These are phyloP conservation scores for Penicillium sp. DNA, from an alignment of 2,329 filamentous ascomycete genomes.

Conservation along the genomic window DNA sequence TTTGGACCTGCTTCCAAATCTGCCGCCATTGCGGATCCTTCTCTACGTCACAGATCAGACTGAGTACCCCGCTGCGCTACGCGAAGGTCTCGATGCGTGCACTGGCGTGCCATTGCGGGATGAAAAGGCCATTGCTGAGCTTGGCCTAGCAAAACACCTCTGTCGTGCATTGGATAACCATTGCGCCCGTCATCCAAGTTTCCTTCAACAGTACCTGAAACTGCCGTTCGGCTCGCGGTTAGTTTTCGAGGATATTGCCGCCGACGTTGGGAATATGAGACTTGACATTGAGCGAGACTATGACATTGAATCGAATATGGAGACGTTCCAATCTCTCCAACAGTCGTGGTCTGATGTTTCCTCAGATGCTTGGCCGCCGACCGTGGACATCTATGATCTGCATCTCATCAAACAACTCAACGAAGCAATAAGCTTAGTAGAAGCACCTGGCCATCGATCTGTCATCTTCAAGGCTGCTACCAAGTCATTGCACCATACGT, in stretches of 20 bases:
- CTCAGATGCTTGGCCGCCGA: constrained; percentile 8
- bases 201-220: constrained; percentile 8
- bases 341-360: constrained; percentile 11
- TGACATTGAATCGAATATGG: constrained; percentile 7
- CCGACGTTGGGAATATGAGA: constrained; percentile 7
- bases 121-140: constrained; percentile 9
- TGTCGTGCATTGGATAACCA: constrained; percentile 12
- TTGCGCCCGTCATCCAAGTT: constrained; percentile 7
- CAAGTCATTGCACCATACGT: constrained; percentile 10
- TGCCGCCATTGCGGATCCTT: constrained; percentile 12
- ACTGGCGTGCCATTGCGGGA: constrained; percentile 11
- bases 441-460: not conserved
- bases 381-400: constrained; percentile 2
- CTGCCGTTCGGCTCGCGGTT: constrained; percentile 14
- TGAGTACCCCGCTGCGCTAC: constrained; percentile 9
- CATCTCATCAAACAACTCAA: constrained; percentile 12
- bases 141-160: constrained; percentile 14
- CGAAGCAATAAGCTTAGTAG: constrained; percentile 10
- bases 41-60: constrained; percentile 13
- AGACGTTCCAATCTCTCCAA: constrained; percentile 6
- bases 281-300: constrained; percentile 11
- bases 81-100: constrained; percentile 10
- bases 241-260: constrained; percentile 13
- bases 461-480: constrained; percentile 12
- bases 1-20: constrained; percentile 9